These are phyloP conservation scores for Coemansia sp. DNA, from an alignment of 192 early-diverging fungal genomes.

Conservation along the genomic window DNA sequence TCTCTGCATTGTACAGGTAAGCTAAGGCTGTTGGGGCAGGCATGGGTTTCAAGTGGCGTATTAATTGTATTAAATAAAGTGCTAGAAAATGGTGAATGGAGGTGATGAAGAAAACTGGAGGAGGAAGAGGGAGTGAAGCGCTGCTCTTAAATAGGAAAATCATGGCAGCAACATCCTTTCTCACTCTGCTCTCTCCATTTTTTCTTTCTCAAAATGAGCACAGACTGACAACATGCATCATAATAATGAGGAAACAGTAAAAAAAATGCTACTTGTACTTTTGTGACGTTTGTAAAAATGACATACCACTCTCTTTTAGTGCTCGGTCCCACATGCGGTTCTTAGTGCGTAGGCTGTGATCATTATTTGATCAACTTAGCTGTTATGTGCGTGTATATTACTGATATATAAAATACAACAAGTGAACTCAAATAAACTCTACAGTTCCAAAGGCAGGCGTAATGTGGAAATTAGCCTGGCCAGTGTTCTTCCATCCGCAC, in stretches of 20 bases:
- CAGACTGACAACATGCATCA: no score
- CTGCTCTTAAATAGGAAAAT: not conserved
- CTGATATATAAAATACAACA: not conserved
- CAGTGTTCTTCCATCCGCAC: slow-evolving; percentile 54
- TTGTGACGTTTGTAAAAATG: no score
- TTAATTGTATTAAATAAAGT: not conserved
- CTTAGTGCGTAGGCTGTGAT: no score
- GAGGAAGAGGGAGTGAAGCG: not conserved
- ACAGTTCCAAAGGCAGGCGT: slow-evolving; percentile 43
- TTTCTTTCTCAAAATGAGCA: no score
- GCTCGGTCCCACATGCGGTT: no score
- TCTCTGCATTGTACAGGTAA: not conserved
- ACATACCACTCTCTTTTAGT: no score
- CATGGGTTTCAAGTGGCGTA: not conserved
- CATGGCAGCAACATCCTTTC: not conserved
- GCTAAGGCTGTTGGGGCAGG: not conserved
- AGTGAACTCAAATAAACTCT: not conserved
- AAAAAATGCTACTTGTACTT: no score
- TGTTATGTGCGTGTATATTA: not conserved
- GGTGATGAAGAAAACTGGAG: not conserved
- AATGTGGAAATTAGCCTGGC: slow-evolving; percentile 52
- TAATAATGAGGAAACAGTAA: no score
- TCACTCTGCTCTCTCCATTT: not conserved
- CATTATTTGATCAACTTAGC: no score
- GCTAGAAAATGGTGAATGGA: not conserved